Base-by-base conservation (phyloP, 176 grass and related monocot species). In the Cenchrus americanus region DNA sequence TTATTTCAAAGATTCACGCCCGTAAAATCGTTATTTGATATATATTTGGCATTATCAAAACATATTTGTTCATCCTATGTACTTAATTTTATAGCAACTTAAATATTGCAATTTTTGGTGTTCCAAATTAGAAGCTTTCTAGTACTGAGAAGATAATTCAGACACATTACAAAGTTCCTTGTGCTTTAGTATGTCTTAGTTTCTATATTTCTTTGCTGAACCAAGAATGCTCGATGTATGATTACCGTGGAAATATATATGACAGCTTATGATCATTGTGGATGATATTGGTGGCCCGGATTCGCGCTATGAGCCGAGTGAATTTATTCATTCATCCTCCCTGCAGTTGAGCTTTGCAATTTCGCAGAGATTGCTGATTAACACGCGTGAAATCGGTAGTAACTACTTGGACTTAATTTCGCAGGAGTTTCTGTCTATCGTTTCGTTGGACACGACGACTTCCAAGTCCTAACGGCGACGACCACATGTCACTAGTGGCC, bases 221-320 rank as follows among this genome's bases (percentile, higher is more conserved):
- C n/a, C 0, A 40, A 41, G 18, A 10, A 65, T 10, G 14, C 55
- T 73, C 15, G 11, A n/a, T 21, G 3, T 37, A 10, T 72, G 23
- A 6, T 50, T 62, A 7, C 10, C n/a, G 6, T 71, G 50, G 1
- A 34, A 86, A 73, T 27, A 70, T 74, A 37, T 37, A 37, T 37
- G 57, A 42, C 92, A 97, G 94, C 83, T 97, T 7, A 97, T 97
- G 94, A 94, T 97, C 14, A 22, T 97, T 8, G 94, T 91, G 24
- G 94, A 97, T 19, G 85, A 97, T 70, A 88, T 71, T 32, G 94
- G 94, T 15, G 34, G 34, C 34, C 43, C 5, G 43, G 43, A 8
- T 44, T 44, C 7, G 43, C 43, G 6, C 43, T 2, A 37, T 37
- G 34, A 37, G 34, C 34, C 34, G 3, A 37, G 34, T 4, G 34